phyloP scores from a whole-genome alignment of 352 stramenopile genomes.

The Globisporangium rhizosaccharum region DNA sequence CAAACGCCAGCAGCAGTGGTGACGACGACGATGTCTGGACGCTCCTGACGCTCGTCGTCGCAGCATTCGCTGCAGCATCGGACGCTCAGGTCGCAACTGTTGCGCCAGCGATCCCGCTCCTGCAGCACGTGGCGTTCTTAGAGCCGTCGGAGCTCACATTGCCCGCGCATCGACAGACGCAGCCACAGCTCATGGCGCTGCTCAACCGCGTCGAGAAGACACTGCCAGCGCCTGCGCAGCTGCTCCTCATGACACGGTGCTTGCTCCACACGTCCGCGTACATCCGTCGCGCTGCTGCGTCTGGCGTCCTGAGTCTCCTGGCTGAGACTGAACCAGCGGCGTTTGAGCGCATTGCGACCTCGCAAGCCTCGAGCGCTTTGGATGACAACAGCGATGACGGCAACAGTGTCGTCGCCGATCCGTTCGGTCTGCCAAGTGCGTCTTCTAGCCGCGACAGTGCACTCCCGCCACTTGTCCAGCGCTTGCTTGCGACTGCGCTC shows the following conservation, averaged over 20 bases:
- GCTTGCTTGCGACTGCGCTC: neutral
- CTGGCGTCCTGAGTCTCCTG: constrained; percentile 29
- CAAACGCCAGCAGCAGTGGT: neutral
- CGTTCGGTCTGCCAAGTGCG: constrained; percentile 3
- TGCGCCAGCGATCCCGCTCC: constrained; percentile 26
- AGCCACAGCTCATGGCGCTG: constrained; percentile 33
- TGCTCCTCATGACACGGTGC: constrained; percentile 38
- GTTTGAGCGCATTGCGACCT: constrained; percentile 8
- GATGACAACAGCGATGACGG: constrained; percentile 3
- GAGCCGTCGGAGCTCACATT: constrained; percentile 21
- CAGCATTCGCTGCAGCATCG: constrained; percentile 12
- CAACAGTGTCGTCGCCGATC: constrained; percentile 7
- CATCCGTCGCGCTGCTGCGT: constrained; percentile 42
- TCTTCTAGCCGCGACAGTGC: too few relatives aligned
- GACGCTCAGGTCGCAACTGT: constrained; percentile 19
- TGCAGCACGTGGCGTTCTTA: constrained; percentile 58
- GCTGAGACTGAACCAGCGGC: constrained; percentile 6
- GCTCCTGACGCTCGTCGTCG: constrained; percentile 20
- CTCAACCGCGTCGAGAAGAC: constrained; percentile 36
- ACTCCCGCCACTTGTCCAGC: neutral
- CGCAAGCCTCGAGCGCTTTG: neutral
- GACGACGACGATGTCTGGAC: constrained; percentile 21
- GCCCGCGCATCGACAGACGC: constrained; percentile 17
- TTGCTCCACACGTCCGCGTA: constrained; percentile 44
- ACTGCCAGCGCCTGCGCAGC: constrained; percentile 10